These are phyloP conservation scores for Bjerkandera adusta DNA, from an alignment of 1,284 basidiomycete species.

Conservation along the genomic window DNA sequence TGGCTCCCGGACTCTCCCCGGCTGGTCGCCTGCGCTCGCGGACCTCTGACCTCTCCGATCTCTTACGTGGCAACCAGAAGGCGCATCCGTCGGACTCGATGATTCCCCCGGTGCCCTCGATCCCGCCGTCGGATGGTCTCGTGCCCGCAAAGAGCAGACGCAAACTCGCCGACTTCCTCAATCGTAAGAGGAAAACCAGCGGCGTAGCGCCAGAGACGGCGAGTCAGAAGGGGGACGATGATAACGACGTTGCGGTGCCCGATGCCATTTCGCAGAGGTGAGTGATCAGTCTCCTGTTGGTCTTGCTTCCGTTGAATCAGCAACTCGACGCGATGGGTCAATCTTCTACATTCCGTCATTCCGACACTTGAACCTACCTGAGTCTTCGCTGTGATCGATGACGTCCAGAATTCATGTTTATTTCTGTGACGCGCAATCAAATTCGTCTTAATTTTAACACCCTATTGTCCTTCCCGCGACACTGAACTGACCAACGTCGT, in stretches of 20 bases:
- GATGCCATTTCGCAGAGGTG: constrained; percentile 13
- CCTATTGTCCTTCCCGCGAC: too few species aligned
- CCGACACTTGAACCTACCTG: too few species aligned
- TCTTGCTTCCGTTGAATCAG: constrained; percentile 28
- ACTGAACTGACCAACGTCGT: background rate
- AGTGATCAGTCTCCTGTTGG: constrained; percentile 21
- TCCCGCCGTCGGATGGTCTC: constrained; percentile 11
- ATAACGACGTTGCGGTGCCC: constrained; percentile 12
- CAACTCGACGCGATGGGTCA: too few species aligned
- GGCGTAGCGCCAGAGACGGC: constrained; percentile 21
- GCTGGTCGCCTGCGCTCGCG: constrained; percentile 25
- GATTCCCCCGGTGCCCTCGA: constrained; percentile 17
- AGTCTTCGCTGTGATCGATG: too few species aligned
- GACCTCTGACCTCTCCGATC: constrained; percentile 34
- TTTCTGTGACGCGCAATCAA: too few species aligned
- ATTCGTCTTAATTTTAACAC: too few species aligned
- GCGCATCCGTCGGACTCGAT: constrained; percentile 16
- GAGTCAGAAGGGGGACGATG: constrained; percentile 7
- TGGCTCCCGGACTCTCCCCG: constrained; percentile 7
- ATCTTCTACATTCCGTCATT: too few species aligned
- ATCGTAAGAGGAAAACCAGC: constrained; percentile 27
- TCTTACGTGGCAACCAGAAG: constrained; percentile 26
- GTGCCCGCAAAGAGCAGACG: constrained; percentile 22
- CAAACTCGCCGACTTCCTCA: constrained; percentile 26
- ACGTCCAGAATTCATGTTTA: too few species aligned